Conservation (phyloP, 2,329 filamentous ascomycete species). For the Coniella vitis region DNA sequence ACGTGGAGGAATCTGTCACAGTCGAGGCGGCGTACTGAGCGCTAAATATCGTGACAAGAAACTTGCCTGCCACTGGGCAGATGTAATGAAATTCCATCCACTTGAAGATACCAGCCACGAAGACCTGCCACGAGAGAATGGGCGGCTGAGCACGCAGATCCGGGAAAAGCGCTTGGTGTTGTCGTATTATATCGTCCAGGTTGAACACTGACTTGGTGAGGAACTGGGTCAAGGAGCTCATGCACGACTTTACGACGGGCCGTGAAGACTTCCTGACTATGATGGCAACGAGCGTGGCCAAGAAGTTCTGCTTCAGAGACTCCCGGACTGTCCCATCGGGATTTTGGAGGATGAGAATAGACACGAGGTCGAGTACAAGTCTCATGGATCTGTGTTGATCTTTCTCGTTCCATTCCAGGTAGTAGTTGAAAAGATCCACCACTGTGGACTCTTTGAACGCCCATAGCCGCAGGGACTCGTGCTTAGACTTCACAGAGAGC, state of each 20-base stretch:
- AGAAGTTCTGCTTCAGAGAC: conserved; percentile 36
- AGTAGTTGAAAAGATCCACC: conserved; percentile 51
- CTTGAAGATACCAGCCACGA: conserved; percentile 30
- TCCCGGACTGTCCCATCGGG: conserved; percentile 32
- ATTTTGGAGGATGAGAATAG: conserved; percentile 44
- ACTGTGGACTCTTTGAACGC: conserved; percentile 44
- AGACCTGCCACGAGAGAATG: conserved; percentile 23
- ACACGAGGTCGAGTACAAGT: conserved; percentile 52
- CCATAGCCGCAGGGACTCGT: conserved; percentile 36
- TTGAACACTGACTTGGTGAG: conserved; percentile 53
- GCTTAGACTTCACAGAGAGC: conserved; percentile 46
- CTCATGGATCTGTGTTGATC: conserved; percentile 59
- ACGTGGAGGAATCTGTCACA: conserved; percentile 11
- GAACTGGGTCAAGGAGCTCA: conserved; percentile 61
- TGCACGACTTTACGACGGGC: conserved; percentile 61
- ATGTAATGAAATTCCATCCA: conserved; percentile 52
- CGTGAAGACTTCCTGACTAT: conserved; percentile 54
- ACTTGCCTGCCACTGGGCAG: conserved; percentile 53
- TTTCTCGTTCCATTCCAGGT: conserved; percentile 60
- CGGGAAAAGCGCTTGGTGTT: conserved; percentile 31
- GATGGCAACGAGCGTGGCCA: conserved; percentile 49
- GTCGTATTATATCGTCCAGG: conserved; percentile 36
- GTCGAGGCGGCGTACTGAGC: conserved; percentile 30
- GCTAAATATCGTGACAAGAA: conserved; percentile 51
- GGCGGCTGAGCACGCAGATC: conserved; percentile 20